phyloP scores from a whole-genome alignment of 148 eudicot genomes.

The Chenopodium suecicum region DNA sequence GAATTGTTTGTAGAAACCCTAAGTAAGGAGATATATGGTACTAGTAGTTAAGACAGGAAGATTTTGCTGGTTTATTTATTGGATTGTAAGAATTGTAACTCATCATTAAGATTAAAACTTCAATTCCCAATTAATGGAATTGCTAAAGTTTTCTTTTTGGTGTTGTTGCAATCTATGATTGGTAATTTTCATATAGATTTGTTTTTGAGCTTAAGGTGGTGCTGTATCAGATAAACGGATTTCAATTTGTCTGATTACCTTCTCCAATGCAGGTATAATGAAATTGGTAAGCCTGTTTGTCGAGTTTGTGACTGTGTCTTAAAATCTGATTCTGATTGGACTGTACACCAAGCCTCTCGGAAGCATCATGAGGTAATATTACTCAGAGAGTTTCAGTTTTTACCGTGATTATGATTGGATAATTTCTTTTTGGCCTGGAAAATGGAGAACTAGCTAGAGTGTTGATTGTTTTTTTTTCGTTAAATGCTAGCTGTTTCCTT shows the following conservation, averaged over 20 bases:
- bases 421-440: not conserved
- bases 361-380: slow-evolving; percentile 80
- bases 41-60: not conserved
- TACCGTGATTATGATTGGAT: not conserved
- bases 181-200: not conserved
- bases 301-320: slow-evolving; percentile 71
- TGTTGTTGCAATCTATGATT: not conserved
- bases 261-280: slow-evolving; percentile 70
- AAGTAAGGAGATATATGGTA: not conserved
- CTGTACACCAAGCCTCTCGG: slow-evolving; percentile 82
- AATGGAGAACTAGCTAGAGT: not conserved
- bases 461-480: not conserved
- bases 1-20: not conserved
- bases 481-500: not conserved
- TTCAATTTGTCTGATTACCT: not conserved
- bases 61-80: not conserved
- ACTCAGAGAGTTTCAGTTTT: not conserved
- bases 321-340: slow-evolving; percentile 86
- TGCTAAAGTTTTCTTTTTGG: too few relatives aligned
- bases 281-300: slow-evolving; percentile 82
- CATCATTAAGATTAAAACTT: too few relatives aligned
- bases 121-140: too few relatives aligned
- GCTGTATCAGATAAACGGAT: not conserved
- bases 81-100: not conserved
- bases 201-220: not conserved